phyloP scores from a whole-genome alignment of 106 monocot genomes.

The Allium sativum region DNA sequence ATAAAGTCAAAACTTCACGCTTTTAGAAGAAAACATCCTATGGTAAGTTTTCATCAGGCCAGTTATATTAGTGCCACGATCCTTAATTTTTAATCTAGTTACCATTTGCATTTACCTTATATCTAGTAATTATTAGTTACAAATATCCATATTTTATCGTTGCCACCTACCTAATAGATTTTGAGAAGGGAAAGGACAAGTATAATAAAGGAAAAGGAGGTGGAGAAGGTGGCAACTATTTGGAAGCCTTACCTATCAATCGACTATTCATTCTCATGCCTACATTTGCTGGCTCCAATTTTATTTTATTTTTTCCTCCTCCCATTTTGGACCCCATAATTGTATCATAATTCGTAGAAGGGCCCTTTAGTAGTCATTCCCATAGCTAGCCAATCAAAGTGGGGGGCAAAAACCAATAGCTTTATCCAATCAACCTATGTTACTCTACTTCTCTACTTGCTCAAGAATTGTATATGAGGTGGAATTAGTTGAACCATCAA shows the following conservation, averaged over 20 bases:
- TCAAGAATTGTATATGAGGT: conserved; percentile 9
- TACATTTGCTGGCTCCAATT: conserved; percentile 1
- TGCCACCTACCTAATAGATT: too few species aligned
- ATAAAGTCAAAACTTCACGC: too few species aligned
- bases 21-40: too few species aligned
- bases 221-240: neutral
- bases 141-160: too few species aligned
- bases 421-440: conserved; percentile 1
- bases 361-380: conserved; percentile 7
- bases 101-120: neutral
- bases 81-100: neutral
- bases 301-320: too few species aligned
- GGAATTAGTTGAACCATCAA: conserved; percentile 13
- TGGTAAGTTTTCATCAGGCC: too few species aligned
- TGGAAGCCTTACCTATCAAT: conserved; percentile 6
- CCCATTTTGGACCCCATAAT: neutral
- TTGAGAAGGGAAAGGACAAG: neutral
- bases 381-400: conserved; percentile 7
- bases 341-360: neutral
- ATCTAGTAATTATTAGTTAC: neutral
- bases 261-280: conserved; percentile 9
- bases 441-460: neutral
- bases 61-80: neutral
- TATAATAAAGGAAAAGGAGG: conserved; percentile 5
- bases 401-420: neutral